Evolutionary conservation across 2,329 filamentous ascomycete genomes (phyloP), one percentile per base, ranked within the genome.

Genomic region (Parascedosporium putredinis): DNA sequence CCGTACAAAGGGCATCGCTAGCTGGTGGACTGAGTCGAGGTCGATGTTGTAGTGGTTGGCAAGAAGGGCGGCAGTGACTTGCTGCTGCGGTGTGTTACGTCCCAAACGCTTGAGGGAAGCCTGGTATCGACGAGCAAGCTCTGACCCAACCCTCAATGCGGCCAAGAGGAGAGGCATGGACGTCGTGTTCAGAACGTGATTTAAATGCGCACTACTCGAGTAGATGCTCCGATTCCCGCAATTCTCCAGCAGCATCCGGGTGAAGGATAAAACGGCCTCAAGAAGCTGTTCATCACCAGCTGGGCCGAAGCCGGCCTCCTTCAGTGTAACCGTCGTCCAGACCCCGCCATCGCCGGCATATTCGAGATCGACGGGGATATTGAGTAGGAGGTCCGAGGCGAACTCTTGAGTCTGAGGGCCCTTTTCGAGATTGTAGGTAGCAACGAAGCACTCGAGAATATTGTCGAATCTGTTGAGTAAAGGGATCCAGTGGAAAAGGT

Each of bases 201-300:
- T 93, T 53, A 98, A 72, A 59, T 94, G 87, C 56, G 84, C 76
- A 64, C 91, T 97, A 71, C 93, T 98, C 53, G 85, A 88, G 65
- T 97, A 98, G 59, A 98, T 83, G 69, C 90, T 96, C 57, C 94
- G 78, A 62, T 98, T 98, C 52, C 91, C 93, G 66, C 93, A 98
- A 63, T 95, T 93, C 63, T 97, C 88, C 47, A 97, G 71, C 25
- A 98, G 74, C 64, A 95, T 78, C 53, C 84, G 81, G 20, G 90
- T 95, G 66, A 98, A 98, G 57, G 79, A 75, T 53, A 98, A 73
- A 49, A 97, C 76, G 25, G 79, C 75, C 63, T 95, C 84, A 50
- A 97, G 71, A 54, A 98, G 74, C 60, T 86, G 73, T 57, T 82
- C 75, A 64, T 98, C 93, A 56, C 86, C 90, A 59, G 95, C 86